Evolutionary conservation across 495 filamentous ascomycete species (phyloP).

Genomic region (Hypoxylon trugodes): DNA sequence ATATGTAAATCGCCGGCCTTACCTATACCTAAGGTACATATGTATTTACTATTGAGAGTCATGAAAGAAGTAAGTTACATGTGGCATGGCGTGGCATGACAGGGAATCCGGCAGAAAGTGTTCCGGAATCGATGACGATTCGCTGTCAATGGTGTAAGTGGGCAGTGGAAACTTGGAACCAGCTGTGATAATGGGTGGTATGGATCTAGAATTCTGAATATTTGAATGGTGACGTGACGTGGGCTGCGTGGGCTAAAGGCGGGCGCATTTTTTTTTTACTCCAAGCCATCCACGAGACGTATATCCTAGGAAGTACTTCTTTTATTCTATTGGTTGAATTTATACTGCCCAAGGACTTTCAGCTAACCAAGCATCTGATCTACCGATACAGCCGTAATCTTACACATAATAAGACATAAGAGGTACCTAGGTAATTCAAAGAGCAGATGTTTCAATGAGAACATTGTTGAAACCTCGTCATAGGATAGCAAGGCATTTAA

Average conservation of each 20-base stretch:
- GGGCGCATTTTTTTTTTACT: not conserved
- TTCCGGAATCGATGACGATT: constrained; percentile 22
- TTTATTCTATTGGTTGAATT: too few species aligned
- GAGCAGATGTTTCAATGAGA: too few species aligned
- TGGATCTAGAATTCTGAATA: constrained; percentile 12
- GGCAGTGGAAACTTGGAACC: constrained; percentile 23
- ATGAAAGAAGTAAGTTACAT: not conserved
- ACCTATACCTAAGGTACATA: not conserved
- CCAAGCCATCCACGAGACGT: constrained; percentile 9
- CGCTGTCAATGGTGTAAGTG: not conserved
- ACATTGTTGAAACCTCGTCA: too few species aligned
- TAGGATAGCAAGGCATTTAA: too few species aligned
- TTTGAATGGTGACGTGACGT: constrained; percentile 30
- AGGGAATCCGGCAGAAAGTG: not conserved
- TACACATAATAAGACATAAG: too few species aligned
- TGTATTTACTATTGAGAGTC: not conserved
- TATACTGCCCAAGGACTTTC: too few species aligned
- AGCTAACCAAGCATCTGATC: too few species aligned
- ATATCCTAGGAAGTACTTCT: too few species aligned
- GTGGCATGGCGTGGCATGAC: constrained; percentile 34
- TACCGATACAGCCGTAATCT: too few species aligned
- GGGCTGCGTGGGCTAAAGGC: constrained; percentile 13
- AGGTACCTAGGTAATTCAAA: too few species aligned
- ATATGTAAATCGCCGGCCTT: too few species aligned
- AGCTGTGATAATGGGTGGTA: not conserved